phyloP scores from a whole-genome alignment of 495 filamentous ascomycete genomes.

The Penicillium canariense region DNA sequence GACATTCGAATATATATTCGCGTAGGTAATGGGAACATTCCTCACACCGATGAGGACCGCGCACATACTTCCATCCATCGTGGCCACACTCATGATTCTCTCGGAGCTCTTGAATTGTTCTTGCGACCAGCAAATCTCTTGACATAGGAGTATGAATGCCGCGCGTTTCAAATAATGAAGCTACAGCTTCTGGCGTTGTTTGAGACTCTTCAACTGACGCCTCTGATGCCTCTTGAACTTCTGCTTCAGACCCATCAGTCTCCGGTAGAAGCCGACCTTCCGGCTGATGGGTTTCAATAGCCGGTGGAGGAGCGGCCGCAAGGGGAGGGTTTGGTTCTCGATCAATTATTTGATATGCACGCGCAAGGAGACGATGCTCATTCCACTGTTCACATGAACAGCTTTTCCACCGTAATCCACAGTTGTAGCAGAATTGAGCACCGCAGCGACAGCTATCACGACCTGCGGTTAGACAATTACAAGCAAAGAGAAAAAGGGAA shows the following conservation, averaged over 20 bases:
- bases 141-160: background rate
- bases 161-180: background rate
- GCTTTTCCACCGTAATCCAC: conserved; percentile 49
- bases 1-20: conserved; percentile 31
- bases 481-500: conserved; percentile 1
- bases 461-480: background rate
- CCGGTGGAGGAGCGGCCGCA: too few species aligned
- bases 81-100: background rate
- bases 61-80: background rate
- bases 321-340: conserved; percentile 22
- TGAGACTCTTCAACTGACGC: background rate
- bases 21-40: conserved; percentile 21
- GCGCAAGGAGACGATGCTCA: conserved; percentile 32
- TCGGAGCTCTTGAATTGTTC: background rate
- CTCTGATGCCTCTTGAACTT: background rate
- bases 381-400: conserved; percentile 46
- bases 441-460: conserved; percentile 48
- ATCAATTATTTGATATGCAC: conserved; percentile 33
- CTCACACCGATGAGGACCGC: background rate
- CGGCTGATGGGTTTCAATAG: too few species aligned
- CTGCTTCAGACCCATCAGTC: background rate
- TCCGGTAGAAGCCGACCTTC: background rate
- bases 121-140: background rate
- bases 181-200: background rate
- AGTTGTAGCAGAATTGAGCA: conserved; percentile 58